Base-by-base conservation (phyloP, 257 asterid species). In the Agastache rugosa region DNA sequence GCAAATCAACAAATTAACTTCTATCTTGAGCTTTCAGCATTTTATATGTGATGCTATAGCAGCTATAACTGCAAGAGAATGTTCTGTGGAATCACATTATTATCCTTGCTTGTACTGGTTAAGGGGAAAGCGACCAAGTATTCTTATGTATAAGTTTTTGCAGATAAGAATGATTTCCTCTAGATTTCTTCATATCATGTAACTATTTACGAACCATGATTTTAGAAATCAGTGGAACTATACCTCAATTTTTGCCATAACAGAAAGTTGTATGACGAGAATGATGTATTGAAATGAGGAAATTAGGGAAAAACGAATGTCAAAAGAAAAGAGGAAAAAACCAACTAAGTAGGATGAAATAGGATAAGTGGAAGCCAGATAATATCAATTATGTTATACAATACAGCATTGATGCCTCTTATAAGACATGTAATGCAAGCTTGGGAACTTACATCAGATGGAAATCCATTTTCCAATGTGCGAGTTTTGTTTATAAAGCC, bases 401-500 rank as follows among this genome's bases (percentile, higher is more conserved):
- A 51, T 55, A 35, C 53, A 61, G 41, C 29, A 45, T 19, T 3
- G 67, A 53, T 67, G 68, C 63, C 27, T 35, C 59, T 39, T 42
- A 63, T 67, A 75, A 29, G 61, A 69, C 35, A 64, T 58, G 73
- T 69, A 29, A 73, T 65, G 63, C 73, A 66, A 48, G 70, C 31
- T 51, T n/a, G 14, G 29, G 22, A 39, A 72, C 91, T 77, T 79
- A 84, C 97, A 87, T 84, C 86, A 6, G 97, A 79, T 53, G 95
- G 82, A 83, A 93, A 89, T 55, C 96, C 97, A 85, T 84, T 89
- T 63, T 80, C 90, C 67, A 62, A 42, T 0, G 97, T 87, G 50
- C 79, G 87, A 75, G 75, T 86, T 79, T 83, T 85, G 81, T 93
- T 88, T 65, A 93, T 78, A 27, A 84, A 81, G 75, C 95, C 93